Conservation (phyloP, 805 yeast genomes). For the Candida nonsorbophila region DNA sequence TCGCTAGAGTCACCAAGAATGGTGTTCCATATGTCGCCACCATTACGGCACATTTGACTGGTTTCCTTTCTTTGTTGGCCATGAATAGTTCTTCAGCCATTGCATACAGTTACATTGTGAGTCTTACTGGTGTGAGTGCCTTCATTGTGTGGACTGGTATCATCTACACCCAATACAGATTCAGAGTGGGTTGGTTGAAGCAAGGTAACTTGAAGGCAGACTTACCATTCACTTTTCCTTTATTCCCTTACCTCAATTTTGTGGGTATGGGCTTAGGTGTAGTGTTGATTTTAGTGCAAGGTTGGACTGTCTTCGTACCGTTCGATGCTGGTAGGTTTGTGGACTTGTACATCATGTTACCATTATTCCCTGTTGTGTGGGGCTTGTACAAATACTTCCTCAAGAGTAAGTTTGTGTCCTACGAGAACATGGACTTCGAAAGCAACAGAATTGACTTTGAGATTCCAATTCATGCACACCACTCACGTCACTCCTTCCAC, state of each 20-base stretch:
- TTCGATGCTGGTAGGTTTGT: slow-evolving; percentile 15
- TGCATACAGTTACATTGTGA: slow-evolving; percentile 15
- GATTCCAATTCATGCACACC: too few relatives aligned
- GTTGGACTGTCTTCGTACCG: slow-evolving; percentile 17
- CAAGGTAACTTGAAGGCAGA: slow-evolving; percentile 10
- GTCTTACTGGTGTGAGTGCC: slow-evolving; percentile 14
- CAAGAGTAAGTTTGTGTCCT: slow-evolving; percentile 28
- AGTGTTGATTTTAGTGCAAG: slow-evolving; percentile 15
- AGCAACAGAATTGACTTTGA: slow-evolving; percentile 27
- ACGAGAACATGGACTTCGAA: slow-evolving; percentile 43
- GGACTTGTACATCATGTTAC: slow-evolving; percentile 15
- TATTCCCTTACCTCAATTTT: slow-evolving; percentile 12
- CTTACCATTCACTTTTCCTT: slow-evolving; percentile 12
- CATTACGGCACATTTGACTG: slow-evolving; percentile 11
- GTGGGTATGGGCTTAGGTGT: slow-evolving; percentile 10
- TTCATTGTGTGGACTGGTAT: slow-evolving; percentile 19
- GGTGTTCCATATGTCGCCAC: slow-evolving; percentile 29
- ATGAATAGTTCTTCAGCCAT: slow-evolving; percentile 11
- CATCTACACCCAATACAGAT: slow-evolving; percentile 12
- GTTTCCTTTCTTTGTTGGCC: slow-evolving; percentile 14
- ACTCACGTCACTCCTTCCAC: too few relatives aligned
- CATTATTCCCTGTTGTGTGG: slow-evolving; percentile 20
- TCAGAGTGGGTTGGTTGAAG: slow-evolving; percentile 15
- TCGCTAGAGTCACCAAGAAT: slow-evolving; percentile 22
- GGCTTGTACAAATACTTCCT: slow-evolving; percentile 29